Evolutionary conservation across 495 filamentous ascomycete species (phyloP), one percentile per base, ranked within the genome.

Genomic region (Lepidopterella palustris): DNA sequence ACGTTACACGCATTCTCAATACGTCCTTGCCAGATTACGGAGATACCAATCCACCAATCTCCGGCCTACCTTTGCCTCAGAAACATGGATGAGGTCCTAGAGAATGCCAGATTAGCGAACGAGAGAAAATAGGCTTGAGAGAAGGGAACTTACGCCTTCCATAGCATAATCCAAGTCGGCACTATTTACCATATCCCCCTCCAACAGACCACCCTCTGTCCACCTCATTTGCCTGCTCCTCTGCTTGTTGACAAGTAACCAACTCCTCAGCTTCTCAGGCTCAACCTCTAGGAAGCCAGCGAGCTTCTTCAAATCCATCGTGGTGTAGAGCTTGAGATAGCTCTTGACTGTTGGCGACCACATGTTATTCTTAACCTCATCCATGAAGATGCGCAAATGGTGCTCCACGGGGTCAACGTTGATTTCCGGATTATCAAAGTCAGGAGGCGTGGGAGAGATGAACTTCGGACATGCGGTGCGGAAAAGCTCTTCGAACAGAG

Each of bases 1-100:
- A 35, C 4, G 27, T 31, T 13, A 25, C 11, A 45, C 1, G 28
- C 45, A 15, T 28, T 6, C 57, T 61, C 67, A 90, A 78, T 98
- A 98, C 50, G 91, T 95, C 67, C 93, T 85, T 47, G 90, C 86
- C 68, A 98, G 80, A 78, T 98, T 98, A 67, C 95, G 85, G 68
- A 98, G 82, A 75, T 98, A 98, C 93, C 93, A 98, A 77, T 98
- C 93, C 57, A 97, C 92, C 70, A 98, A 76, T 75, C 92, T 92
- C 61, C 93, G 83, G 61, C 93, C 95, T 50, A 96, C 90, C 84
- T 98, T 98, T 57, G 92, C 95, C 77, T 98, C 93, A 47, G 92
- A 96, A 65, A 97, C 90, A 75, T 98, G 93, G 71, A 98, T 97
- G 60, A 98, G 77, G 74, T 97, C 95, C 77, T 88, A 61, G 35